phyloP scores from a whole-genome alignment of 306 rosid genomes.

The Ceratonia siliqua region DNA sequence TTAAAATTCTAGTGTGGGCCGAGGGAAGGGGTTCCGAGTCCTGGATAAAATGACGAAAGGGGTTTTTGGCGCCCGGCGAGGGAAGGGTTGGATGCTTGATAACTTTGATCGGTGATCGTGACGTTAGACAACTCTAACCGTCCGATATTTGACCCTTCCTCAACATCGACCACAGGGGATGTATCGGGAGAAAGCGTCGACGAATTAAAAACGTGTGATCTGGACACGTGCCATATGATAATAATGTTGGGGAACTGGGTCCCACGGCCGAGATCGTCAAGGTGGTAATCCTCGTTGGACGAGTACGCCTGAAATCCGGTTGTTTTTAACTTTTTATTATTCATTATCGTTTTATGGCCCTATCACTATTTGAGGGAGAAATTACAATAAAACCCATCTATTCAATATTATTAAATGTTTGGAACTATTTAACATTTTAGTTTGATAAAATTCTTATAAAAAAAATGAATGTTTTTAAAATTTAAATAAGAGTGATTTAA shows the following conservation, averaged over 20 bases:
- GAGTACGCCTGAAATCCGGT: neutral
- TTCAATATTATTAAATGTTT: too few species aligned
- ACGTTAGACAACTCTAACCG: slow-evolving; percentile 21
- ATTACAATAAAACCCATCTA: too few species aligned
- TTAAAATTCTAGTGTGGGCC: slow-evolving; percentile 13
- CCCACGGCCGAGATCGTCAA: slow-evolving; percentile 31
- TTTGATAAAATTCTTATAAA: too few species aligned
- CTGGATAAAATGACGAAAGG: slow-evolving; percentile 14
- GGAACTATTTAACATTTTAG: too few species aligned
- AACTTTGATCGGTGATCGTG: slow-evolving; percentile 15
- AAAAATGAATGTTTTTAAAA: too few species aligned
- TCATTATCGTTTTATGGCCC: neutral
- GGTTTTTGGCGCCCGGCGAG: slow-evolving; percentile 66
- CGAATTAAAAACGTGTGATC: neutral
- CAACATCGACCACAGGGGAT: slow-evolving; percentile 5
- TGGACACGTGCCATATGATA: slow-evolving; percentile 46
- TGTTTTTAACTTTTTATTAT: neutral
- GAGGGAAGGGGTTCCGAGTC: neutral
- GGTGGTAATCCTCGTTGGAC: slow-evolving; percentile 27
- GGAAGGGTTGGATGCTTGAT: slow-evolving; percentile 25
- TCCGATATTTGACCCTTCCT: slow-evolving; percentile 48
- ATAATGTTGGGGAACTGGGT: slow-evolving; percentile 11
- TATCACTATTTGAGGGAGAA: too few species aligned
- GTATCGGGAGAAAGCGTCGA: neutral
- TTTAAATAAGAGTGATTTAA: too few species aligned